Evolutionary conservation across 345 rosid species (phyloP).

Genomic region (Alliaria petiolata): DNA sequence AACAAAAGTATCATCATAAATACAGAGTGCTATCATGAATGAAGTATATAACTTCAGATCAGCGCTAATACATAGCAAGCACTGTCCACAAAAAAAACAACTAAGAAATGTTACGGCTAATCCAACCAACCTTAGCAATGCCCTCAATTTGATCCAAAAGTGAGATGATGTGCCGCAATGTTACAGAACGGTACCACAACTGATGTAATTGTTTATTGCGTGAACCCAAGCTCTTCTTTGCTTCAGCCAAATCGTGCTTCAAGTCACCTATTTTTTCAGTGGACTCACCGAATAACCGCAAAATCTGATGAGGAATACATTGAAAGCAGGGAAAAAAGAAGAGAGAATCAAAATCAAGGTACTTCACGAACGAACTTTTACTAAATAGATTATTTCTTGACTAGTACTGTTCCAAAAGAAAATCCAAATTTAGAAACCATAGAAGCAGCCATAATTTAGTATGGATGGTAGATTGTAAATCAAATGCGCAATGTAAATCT

Average conservation of each 20-base stretch:
- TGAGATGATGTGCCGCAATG: slow-evolving; percentile 91
- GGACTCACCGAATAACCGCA: slow-evolving; percentile 94
- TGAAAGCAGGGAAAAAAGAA: slow-evolving; percentile 2
- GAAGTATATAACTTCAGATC: slow-evolving; percentile 11
- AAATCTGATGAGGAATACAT: slow-evolving; percentile 56
- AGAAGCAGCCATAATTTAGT: slow-evolving; percentile 3
- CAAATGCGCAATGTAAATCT: background rate
- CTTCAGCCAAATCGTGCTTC: slow-evolving; percentile 88
- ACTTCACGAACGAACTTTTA: slow-evolving; percentile 7
- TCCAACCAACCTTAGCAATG: slow-evolving; percentile 79
- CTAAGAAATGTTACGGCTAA: slow-evolving; percentile 1
- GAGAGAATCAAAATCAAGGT: slow-evolving; percentile 14
- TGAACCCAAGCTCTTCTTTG: slow-evolving; percentile 76
- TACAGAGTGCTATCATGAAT: slow-evolving; percentile 8
- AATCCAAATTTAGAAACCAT: background rate
- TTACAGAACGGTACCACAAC: slow-evolving; percentile 98
- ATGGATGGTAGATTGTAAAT: background rate
- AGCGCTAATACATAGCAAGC: slow-evolving; percentile 17
- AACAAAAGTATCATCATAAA: slow-evolving; percentile 14
- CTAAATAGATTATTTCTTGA: background rate
- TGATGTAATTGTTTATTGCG: slow-evolving; percentile 97
- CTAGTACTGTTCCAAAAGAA: background rate
- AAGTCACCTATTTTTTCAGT: slow-evolving; percentile 63
- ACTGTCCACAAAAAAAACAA: slow-evolving; percentile 5
- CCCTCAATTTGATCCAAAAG: slow-evolving; percentile 95